Evolutionary conservation across 2,329 filamentous ascomycete genomes (phyloP).

Genomic region (Aspergillus sp.): DNA sequence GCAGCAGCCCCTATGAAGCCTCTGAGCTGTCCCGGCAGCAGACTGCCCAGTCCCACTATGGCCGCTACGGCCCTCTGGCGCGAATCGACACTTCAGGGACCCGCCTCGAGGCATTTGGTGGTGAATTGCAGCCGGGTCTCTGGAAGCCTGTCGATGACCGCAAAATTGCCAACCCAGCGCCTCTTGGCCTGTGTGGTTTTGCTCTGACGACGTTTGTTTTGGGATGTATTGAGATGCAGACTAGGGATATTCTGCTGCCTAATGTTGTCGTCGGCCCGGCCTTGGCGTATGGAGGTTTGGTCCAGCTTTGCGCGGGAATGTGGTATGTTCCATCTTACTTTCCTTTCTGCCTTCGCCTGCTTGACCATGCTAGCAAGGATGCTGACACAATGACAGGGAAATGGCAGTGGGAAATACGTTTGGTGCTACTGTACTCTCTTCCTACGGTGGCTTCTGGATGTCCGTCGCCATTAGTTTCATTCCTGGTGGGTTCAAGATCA

Average conservation of each 20-base stretch:
- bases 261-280: constrained; percentile 60
- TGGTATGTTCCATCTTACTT: constrained; percentile 46
- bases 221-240: constrained; percentile 60
- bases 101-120: too few species aligned
- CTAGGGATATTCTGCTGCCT: constrained; percentile 49
- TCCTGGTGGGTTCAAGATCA: constrained; percentile 53
- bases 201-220: constrained; percentile 70
- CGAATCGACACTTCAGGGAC: too few species aligned
- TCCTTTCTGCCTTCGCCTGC: too few species aligned
- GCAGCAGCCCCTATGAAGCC: too few species aligned
- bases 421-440: constrained; percentile 65
- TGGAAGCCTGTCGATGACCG: too few species aligned
- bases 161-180: constrained; percentile 40
- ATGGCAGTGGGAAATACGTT: constrained; percentile 77
- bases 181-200: constrained; percentile 64
- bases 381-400: constrained; percentile 46
- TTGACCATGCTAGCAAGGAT: too few species aligned
- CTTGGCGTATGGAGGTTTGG: constrained; percentile 62
- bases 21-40: too few species aligned
- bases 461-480: constrained; percentile 61
- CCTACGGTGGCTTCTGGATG: constrained; percentile 74
- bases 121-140: too few species aligned
- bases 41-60: too few species aligned
- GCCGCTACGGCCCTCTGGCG: too few species aligned
- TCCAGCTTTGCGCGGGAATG: constrained; percentile 71